Evolutionary conservation across 2,329 filamentous ascomycete genomes (phyloP).

Genomic region (Calonectria pauciramosa): DNA sequence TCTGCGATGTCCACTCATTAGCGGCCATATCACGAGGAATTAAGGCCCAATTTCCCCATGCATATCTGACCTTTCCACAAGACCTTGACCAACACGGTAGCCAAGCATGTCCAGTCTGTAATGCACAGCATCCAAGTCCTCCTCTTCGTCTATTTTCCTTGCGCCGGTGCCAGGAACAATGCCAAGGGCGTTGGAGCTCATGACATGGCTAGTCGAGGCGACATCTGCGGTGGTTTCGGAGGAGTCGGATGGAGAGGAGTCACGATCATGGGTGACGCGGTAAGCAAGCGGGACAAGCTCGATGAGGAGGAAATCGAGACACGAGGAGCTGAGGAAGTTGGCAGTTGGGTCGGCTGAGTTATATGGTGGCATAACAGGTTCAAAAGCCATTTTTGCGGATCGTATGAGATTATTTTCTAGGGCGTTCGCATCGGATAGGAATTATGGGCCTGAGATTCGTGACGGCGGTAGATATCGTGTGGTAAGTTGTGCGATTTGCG

Average conservation of each 20-base stretch:
- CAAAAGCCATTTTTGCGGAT: conserved; percentile 75
- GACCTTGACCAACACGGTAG: conserved; percentile 91
- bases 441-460: background rate
- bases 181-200: conserved; percentile 44
- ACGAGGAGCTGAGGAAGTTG: conserved; percentile 84
- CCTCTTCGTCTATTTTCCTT: conserved; percentile 75
- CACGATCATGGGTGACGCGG: conserved; percentile 82
- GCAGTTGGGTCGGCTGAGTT: conserved; percentile 81
- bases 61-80: conserved; percentile 81
- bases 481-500: background rate
- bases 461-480: background rate
- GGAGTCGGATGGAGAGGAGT: conserved; percentile 59
- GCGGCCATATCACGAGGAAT: conserved; percentile 5
- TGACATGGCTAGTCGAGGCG: conserved; percentile 38
- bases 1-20: conserved; percentile 72
- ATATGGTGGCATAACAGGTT: conserved; percentile 76
- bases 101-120: conserved; percentile 87
- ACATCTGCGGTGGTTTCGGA: conserved; percentile 35
- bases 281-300: conserved; percentile 96
- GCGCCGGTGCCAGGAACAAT: conserved; percentile 40
- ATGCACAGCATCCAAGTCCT: conserved; percentile 87
- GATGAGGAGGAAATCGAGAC: conserved; percentile 94
- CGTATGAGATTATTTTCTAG: background rate
- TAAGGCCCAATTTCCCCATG: background rate
- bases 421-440: background rate